These are phyloP conservation scores for Coccomyxa sp. DNA, from an alignment of 139 green algal species.

Conservation along the genomic window DNA sequence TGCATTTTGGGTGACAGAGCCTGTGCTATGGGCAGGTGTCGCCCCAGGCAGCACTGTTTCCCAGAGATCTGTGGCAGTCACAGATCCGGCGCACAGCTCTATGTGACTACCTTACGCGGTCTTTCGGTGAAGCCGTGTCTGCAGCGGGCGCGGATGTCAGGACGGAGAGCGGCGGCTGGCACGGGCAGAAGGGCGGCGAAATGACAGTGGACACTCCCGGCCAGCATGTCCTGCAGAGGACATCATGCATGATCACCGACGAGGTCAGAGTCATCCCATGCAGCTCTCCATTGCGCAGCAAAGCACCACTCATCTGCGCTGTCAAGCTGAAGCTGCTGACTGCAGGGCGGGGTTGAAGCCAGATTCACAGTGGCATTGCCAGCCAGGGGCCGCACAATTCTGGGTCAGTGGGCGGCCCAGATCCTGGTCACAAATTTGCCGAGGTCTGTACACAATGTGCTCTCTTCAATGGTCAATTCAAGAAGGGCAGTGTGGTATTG, in stretches of 20 bases:
- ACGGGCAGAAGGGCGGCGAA: constrained; percentile 65
- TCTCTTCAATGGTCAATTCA: neutral
- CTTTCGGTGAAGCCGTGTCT: constrained; percentile 33
- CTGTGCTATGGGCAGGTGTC: constrained; percentile 24
- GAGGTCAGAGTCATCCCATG: neutral
- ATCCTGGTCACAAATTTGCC: constrained; percentile 52
- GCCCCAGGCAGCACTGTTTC: constrained; percentile 12
- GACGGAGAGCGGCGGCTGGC: constrained; percentile 41
- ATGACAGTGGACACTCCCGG: constrained; percentile 56
- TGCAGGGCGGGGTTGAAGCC: constrained; percentile 43
- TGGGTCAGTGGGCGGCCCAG: constrained; percentile 42
- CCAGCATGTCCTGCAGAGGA: constrained; percentile 64
- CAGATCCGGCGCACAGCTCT: constrained; percentile 33
- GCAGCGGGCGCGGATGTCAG: constrained; percentile 34
- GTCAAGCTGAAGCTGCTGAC: neutral
- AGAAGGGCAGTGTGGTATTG: neutral
- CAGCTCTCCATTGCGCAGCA: neutral
- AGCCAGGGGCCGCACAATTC: constrained; percentile 51
- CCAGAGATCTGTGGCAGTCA: constrained; percentile 12
- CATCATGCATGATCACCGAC: constrained; percentile 34
- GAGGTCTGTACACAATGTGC: constrained; percentile 12
- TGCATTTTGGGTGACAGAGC: neutral
- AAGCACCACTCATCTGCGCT: neutral
- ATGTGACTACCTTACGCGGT: constrained; percentile 59
- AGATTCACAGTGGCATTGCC: constrained; percentile 69